Conservation (phyloP, 2,329 filamentous ascomycete species). For the Ophiostoma triangulosporum region DNA sequence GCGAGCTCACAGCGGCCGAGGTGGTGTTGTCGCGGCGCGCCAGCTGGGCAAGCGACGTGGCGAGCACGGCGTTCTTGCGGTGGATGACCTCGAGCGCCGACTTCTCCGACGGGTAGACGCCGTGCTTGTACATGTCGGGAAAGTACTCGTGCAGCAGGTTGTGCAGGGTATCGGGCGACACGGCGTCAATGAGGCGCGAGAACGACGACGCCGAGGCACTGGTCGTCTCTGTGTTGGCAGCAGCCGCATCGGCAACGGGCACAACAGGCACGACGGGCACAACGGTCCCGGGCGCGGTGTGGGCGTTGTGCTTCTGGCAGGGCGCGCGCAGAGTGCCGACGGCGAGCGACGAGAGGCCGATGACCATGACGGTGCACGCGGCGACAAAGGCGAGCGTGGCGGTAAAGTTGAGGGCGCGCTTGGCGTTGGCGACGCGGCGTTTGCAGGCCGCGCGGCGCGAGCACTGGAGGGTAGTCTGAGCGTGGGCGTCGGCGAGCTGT, state of each 20-base stretch:
- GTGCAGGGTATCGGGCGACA: slow-evolving; percentile 33
- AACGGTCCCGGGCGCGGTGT: background rate
- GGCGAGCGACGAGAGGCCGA: background rate
- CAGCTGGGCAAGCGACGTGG: slow-evolving; percentile 48
- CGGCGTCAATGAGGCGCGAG: slow-evolving; percentile 14
- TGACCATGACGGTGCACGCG: background rate
- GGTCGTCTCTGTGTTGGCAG: no score
- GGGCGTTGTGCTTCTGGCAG: background rate
- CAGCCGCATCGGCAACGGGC: background rate
- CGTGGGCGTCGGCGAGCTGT: background rate
- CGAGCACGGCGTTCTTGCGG: slow-evolving; percentile 45
- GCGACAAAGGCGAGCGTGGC: slow-evolving; percentile 2
- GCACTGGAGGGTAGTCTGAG: background rate
- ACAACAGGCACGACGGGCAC: background rate
- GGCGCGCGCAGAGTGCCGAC: background rate
- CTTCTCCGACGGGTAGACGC: slow-evolving; percentile 52
- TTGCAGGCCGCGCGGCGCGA: background rate
- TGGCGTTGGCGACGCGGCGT: slow-evolving; percentile 1
- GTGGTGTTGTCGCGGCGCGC: slow-evolving; percentile 37
- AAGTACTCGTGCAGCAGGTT: slow-evolving; percentile 51
- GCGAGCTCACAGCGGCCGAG: slow-evolving; percentile 16
- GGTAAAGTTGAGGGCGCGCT: background rate
- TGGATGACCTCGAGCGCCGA: slow-evolving; percentile 50
- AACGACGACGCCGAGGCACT: slow-evolving; percentile 9
- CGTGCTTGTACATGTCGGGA: slow-evolving; percentile 51